A percentile compares a stretch with the other conserved stretches of the same genome.
Conservation (phyloP, 2,329 filamentous ascomycete species). For the Phaeoacremonium minimum region DNA sequence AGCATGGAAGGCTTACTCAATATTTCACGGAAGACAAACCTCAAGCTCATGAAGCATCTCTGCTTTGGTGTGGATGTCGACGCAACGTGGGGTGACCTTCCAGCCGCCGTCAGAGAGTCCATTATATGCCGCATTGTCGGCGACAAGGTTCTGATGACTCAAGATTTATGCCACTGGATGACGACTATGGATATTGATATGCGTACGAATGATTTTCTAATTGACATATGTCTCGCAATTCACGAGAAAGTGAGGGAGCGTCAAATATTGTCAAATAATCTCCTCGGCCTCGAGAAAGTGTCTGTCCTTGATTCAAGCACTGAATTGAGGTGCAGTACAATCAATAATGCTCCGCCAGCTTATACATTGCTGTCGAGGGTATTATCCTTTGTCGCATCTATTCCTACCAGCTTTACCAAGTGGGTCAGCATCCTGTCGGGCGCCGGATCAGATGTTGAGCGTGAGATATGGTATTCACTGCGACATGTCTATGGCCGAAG, state of each 20-base stretch:
- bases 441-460: slow-evolving; percentile 26
- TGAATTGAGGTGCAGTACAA: too few species aligned
- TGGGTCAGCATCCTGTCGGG: slow-evolving; percentile 28
- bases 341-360: too few species aligned
- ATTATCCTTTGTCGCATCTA: slow-evolving; percentile 10
- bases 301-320: too few species aligned
- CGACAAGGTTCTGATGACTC: slow-evolving; percentile 12
- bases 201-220: slow-evolving; percentile 20
- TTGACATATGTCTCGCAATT: slow-evolving; percentile 16
- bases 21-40: slow-evolving; percentile 21
- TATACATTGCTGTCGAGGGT: too few species aligned
- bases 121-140: slow-evolving; percentile 24
- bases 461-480: slow-evolving; percentile 28
- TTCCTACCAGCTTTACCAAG: slow-evolving; percentile 21
- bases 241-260: slow-evolving; percentile 12
- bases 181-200: slow-evolving; percentile 16
- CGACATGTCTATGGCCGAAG: slow-evolving; percentile 17
- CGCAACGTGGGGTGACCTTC: slow-evolving; percentile 22
- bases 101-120: slow-evolving; percentile 20
- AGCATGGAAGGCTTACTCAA: slow-evolving; percentile 16
- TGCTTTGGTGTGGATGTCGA: slow-evolving; percentile 25
- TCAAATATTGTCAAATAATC: too few species aligned
- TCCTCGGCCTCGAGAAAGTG: too few species aligned
- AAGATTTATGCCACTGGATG: slow-evolving; percentile 19
- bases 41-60: slow-evolving; percentile 25